These are phyloP conservation scores for Fraxinus pennsylvanica DNA, from an alignment of 257 asterid genomes.

Conservation along the genomic window DNA sequence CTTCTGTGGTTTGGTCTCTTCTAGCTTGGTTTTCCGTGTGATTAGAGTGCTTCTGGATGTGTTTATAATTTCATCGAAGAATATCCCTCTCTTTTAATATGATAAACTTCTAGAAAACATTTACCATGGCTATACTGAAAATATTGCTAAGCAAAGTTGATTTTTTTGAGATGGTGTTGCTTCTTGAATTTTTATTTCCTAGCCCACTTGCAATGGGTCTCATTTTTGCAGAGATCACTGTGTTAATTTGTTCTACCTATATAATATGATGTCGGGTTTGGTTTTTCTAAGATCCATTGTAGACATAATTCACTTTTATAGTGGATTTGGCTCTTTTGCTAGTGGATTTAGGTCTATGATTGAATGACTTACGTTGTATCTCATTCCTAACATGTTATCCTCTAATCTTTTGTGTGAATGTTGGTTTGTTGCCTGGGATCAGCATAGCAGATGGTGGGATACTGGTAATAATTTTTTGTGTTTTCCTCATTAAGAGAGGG, in stretches of 20 bases:
- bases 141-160: neutral
- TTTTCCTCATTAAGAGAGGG: neutral
- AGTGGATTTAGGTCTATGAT: neutral
- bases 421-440: neutral
- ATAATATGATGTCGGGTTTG: neutral
- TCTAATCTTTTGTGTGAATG: neutral
- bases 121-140: neutral
- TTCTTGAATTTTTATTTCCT: neutral
- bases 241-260: neutral
- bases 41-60: neutral
- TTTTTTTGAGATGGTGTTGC: neutral
- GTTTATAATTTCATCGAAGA: neutral
- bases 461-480: neutral
- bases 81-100: neutral
- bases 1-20: neutral
- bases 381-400: neutral
- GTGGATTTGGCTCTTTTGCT: neutral
- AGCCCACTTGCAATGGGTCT: neutral
- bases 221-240: neutral
- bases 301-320: neutral
- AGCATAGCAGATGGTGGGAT: neutral
- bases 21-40: neutral
- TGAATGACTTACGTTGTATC: neutral
- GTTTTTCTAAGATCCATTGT: neutral
- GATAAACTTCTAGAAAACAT: neutral